These are phyloP conservation scores for Lantana camara DNA, from an alignment of 257 asterid genomes.

Conservation along the genomic window DNA sequence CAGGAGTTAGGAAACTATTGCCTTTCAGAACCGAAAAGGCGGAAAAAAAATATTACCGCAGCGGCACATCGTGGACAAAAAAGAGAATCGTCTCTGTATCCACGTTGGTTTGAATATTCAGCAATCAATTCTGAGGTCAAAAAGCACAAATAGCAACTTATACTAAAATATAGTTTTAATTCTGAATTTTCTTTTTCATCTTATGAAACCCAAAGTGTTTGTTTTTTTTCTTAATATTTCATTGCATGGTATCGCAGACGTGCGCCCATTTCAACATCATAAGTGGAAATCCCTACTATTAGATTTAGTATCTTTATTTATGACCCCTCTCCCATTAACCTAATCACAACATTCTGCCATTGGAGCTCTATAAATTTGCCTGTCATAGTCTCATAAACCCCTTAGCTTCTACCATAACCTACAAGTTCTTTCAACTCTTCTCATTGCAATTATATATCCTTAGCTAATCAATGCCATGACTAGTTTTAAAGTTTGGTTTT, in stretches of 20 bases:
- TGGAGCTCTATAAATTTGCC: slow-evolving; percentile 26
- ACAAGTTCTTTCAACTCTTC: background rate
- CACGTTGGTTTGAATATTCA: slow-evolving; percentile 23
- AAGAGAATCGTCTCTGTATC: slow-evolving; percentile 2
- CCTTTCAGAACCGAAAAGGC: slow-evolving; percentile 5
- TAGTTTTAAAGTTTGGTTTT: slow-evolving; percentile 22
- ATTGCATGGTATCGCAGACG: slow-evolving; percentile 26
- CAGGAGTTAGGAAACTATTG: background rate
- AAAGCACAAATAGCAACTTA: slow-evolving; percentile 8
- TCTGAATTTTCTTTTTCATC: background rate
- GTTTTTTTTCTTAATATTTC: slow-evolving; percentile 5
- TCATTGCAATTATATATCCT: no score
- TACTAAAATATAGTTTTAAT: background rate
- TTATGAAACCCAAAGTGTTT: slow-evolving; percentile 22
- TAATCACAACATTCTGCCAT: background rate
- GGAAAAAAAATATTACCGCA: slow-evolving; percentile 18
- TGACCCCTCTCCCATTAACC: slow-evolving; percentile 8
- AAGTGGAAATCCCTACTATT: slow-evolving; percentile 32
- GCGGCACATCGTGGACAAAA: background rate
- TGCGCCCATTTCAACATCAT: slow-evolving; percentile 26
- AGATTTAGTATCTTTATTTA: background rate
- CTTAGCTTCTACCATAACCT: background rate
- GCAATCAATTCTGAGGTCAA: slow-evolving; percentile 20
- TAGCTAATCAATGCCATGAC: slow-evolving; percentile 27
- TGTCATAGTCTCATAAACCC: slow-evolving; percentile 8